Base-by-base conservation (phyloP, 1,284 basidiomycete species). In the Rhodotorula glutinis region DNA sequence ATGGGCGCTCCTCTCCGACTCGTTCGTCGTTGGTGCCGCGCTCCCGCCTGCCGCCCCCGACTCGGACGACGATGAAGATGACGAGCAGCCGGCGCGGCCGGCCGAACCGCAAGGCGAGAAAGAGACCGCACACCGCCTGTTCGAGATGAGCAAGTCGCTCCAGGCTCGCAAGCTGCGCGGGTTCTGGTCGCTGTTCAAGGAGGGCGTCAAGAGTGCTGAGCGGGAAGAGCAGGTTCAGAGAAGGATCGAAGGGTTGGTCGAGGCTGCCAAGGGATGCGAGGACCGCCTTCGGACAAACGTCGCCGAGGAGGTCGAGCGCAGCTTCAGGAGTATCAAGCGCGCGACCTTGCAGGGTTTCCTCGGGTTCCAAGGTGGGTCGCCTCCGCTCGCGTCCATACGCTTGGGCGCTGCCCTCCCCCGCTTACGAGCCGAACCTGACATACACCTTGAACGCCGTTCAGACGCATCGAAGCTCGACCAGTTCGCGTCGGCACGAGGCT, bases 1-100 rank as follows among this genome's bases (percentile, higher is more conserved):
- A 13, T 70, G 68, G 68, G 67, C 71, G 53, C 66, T 73, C 63
- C 63, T 73, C 46, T 62, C 60, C 47, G 71, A 73, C 69, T 73
- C 71, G 41, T 73, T 73, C 59, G 66, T 66, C 59, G 49, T 53
- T 30, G 71, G 71, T 11, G 71, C 61, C 44, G 58, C 68, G 16
- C 63, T 73, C 41, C 71, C 71, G 4, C 65, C 69, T 16, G 55
- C 49, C 21, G 47, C 62, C 3, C 43, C 63, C 29, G 53, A 44
- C 53, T 60, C 59, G 25, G 66, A 67, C 53, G 68, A 70, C 56
- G 65, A 67, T 13, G 65, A 64, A 11, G 66, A 70, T 30, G 68
- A 70, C 11, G 51, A 58, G 10, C 19, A 19, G n/a, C 38, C 57
- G 23, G 55, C 58, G 30, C 23, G 27, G 25, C 44, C 64, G 23